Percentiles rank a stretch among this genome's conserved stretches.
Conservation (phyloP, 495 filamentous ascomycete species). For the Hypoxylon perforatum region DNA sequence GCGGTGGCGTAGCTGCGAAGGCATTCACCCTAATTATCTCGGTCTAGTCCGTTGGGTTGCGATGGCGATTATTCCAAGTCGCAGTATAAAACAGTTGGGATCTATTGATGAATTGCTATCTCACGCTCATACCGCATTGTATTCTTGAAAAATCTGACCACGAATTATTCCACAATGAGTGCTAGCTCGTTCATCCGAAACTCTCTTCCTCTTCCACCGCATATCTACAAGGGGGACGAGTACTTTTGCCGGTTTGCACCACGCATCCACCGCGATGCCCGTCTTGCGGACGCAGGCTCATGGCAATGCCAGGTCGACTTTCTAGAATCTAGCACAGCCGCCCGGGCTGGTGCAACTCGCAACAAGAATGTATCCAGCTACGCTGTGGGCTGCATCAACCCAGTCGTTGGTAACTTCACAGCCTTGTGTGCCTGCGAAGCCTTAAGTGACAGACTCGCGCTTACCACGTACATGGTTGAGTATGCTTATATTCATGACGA, state of each 20-base stretch:
- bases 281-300: not conserved
- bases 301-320: constrained; percentile 5
- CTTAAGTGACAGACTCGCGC: not conserved
- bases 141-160: not conserved
- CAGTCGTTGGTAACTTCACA: constrained; percentile 1
- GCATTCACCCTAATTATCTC: not conserved
- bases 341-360: not conserved
- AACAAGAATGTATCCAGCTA: constrained; percentile 2
- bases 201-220: constrained; percentile 1
- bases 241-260: not conserved
- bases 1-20: not conserved
- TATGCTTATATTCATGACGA: not conserved
- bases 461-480: not conserved
- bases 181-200: not conserved
- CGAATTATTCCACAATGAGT: not conserved
- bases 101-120: not conserved
- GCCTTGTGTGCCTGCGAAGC: constrained; percentile 3
- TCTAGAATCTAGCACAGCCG: not conserved
- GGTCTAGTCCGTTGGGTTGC: not conserved
- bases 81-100: not conserved
- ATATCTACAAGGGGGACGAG: not conserved
- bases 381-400: constrained; percentile 5
- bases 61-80: not conserved
- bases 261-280: not conserved
- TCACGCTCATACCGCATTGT: not conserved